Evolutionary conservation across 192 early-diverging fungal genomes (phyloP).

Genomic region (Podila epigama): DNA sequence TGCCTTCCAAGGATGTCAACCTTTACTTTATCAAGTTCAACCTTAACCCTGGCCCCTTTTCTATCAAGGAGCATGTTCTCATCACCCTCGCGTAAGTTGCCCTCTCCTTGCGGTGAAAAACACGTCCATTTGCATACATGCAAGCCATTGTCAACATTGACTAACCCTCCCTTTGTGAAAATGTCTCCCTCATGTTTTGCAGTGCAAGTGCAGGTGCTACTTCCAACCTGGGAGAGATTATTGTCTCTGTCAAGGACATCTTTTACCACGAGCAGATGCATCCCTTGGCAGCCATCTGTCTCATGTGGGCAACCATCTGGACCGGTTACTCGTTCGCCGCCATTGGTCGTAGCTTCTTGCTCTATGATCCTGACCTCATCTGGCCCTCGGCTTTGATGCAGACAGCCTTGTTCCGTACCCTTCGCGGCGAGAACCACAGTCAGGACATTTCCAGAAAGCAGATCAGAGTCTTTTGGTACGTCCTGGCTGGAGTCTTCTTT

Average conservation of each 20-base stretch:
- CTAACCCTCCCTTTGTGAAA: not conserved
- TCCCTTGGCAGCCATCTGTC: constrained; percentile 44
- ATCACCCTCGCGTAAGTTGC: constrained; percentile 49
- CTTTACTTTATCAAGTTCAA: constrained; percentile 38
- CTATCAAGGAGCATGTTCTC: constrained; percentile 59
- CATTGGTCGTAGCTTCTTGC: constrained; percentile 45
- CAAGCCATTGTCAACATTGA: too few species aligned
- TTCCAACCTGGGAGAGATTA: constrained; percentile 52
- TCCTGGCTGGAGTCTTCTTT: constrained; percentile 47
- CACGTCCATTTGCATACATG: too few species aligned
- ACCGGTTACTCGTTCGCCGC: constrained; percentile 51
- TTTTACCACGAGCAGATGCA: constrained; percentile 55
- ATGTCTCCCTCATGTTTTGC: not conserved
- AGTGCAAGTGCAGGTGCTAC: constrained; percentile 48
- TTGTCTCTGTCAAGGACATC: constrained; percentile 53
- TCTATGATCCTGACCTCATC: constrained; percentile 50
- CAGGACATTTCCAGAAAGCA: constrained; percentile 30
- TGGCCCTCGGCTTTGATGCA: constrained; percentile 54
- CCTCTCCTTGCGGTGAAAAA: not conserved
- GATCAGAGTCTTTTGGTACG: constrained; percentile 47
- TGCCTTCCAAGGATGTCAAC: constrained; percentile 41
- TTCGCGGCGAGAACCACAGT: constrained; percentile 41
- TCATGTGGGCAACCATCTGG: constrained; percentile 54
- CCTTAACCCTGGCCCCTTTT: constrained; percentile 59
- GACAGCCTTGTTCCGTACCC: constrained; percentile 45